A percentile compares a stretch with the other conserved stretches of the same genome.
Evolutionary conservation across 2,329 filamentous ascomycete species (phyloP).

Genomic region (Triangularia verruculosa): DNA sequence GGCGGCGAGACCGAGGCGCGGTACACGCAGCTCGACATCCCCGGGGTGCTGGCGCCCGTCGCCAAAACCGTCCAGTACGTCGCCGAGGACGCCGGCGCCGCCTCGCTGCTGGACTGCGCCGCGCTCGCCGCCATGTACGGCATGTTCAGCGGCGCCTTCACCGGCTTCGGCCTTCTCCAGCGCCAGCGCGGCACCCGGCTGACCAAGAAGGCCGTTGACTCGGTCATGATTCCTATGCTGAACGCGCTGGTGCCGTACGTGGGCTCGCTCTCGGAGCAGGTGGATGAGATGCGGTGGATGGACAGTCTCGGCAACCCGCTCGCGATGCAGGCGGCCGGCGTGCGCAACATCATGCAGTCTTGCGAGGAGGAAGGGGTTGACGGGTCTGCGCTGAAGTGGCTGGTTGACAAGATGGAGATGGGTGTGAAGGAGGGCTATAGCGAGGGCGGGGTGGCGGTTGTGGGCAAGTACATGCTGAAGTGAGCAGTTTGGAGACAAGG

Average conservation of each 20-base stretch:
- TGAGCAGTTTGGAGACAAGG: too few relatives aligned
- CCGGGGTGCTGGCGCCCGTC: too few relatives aligned
- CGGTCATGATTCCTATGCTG: constrained; percentile 27
- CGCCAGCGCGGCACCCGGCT: not conserved
- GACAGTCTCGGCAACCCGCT: constrained; percentile 30
- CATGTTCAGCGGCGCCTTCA: constrained; percentile 29
- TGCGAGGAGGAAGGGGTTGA: constrained; percentile 29
- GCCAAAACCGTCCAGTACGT: constrained; percentile 21
- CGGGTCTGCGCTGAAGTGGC: constrained; percentile 6
- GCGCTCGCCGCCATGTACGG: constrained; percentile 31
- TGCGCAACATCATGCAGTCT: constrained; percentile 27
- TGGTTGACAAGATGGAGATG: constrained; percentile 12
- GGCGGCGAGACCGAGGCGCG: constrained; percentile 25
- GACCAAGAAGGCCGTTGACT: not conserved
- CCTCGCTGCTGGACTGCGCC: constrained; percentile 28
- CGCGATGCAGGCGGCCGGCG: constrained; percentile 27
- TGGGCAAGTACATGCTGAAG: constrained; percentile 10
- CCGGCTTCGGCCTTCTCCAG: constrained; percentile 28
- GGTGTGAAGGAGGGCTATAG: constrained; percentile 15
- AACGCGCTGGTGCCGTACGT: constrained; percentile 29
- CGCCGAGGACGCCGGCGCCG: constrained; percentile 22
- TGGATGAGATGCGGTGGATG: constrained; percentile 27
- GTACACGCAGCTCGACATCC: too few relatives aligned
- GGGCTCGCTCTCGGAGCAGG: constrained; percentile 20
- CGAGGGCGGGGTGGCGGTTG: constrained; percentile 6